Base-by-base conservation (phyloP, 2,329 filamentous ascomycete genomes). In the Kalmusia sp. region DNA sequence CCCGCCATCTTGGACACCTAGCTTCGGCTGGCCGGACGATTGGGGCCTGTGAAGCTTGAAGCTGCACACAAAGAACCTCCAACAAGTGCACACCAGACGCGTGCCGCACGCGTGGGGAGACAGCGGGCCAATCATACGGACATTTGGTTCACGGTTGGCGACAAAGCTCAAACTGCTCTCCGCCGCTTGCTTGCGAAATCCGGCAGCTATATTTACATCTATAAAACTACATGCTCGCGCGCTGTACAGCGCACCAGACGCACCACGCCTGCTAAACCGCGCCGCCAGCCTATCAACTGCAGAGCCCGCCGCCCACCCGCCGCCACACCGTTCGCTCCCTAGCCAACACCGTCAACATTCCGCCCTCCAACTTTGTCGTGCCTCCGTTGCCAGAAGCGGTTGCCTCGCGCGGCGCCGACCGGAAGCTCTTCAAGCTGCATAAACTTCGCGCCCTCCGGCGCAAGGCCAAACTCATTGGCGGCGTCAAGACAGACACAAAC, bases 401-500 rank as follows among this genome's bases (percentile, higher is more conserved):
- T 21, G 22, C 55, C 21, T 50, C 49, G 41, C 49, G 48, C 45
- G 51, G 51, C 50, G 44, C 52, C 52, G 47, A 51, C 57, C 40
- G 47, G 38, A 55, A 47, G 45, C 34, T 55, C 33, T 65, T 70
- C 73, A 75, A 69, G 52, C 69, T 75, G 71, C 67, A 74, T 64
- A 72, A 73, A 69, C 64, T 75, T 39, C 70, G 71, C 62, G 71
- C 72, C 54, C 63, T 75, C 54, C 60, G 71, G 67, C 72, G 71
- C 67, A 75, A 75, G 65, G 69, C 70, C 59, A 73, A 65, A 69
- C 61, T 67, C 63, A 70, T 65, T 61, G 65, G 61, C 66, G 59
- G 61, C 52, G 58, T 65, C 56, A 62, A 54, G 57, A 62, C 62
- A 38, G 61, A 62, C 58, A 41, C 57, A 38, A 61, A 51, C 30